phyloP scores from a whole-genome alignment of 192 early-diverging fungal genomes.

The Coemansia furcata region DNA sequence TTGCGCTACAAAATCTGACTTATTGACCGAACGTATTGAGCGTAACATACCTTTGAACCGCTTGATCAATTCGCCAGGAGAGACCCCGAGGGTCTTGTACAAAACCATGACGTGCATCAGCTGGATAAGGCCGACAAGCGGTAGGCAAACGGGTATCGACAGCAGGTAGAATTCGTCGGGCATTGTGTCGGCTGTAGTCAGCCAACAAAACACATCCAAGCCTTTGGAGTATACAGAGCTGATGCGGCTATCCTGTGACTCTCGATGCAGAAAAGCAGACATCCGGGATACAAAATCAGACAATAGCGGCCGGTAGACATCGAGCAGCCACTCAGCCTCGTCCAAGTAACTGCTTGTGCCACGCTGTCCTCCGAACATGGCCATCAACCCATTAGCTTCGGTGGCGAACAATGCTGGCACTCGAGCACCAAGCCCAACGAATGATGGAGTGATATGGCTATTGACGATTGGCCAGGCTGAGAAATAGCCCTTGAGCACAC shows the following conservation, averaged over 20 bases:
- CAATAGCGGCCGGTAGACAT: constrained; percentile 71
- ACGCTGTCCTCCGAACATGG: constrained; percentile 94
- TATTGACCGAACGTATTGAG: background rate
- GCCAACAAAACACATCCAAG: constrained; percentile 77
- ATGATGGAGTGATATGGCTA: background rate
- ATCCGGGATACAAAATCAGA: constrained; percentile 70
- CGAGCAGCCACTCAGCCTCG: constrained; percentile 72
- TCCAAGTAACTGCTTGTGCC: constrained; percentile 83
- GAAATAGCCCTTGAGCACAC: constrained; percentile 26
- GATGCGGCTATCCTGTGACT: constrained; percentile 57
- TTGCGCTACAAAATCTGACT: no score
- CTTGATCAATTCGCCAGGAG: constrained; percentile 43
- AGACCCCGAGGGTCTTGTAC: constrained; percentile 61
- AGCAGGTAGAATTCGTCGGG: constrained; percentile 73
- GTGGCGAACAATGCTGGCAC: constrained; percentile 31
- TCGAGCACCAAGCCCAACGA: background rate
- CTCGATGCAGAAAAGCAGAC: constrained; percentile 60
- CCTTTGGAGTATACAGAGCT: constrained; percentile 61
- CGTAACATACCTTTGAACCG: constrained; percentile 35
- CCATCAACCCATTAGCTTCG: constrained; percentile 60
- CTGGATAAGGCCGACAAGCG: constrained; percentile 89
- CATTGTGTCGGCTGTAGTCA: constrained; percentile 62
- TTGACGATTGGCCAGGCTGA: constrained; percentile 11
- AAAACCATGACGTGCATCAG: constrained; percentile 75
- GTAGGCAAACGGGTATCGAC: constrained; percentile 72